These are phyloP conservation scores for Medicago arabica DNA, from an alignment of 306 rosid species.

Conservation along the genomic window DNA sequence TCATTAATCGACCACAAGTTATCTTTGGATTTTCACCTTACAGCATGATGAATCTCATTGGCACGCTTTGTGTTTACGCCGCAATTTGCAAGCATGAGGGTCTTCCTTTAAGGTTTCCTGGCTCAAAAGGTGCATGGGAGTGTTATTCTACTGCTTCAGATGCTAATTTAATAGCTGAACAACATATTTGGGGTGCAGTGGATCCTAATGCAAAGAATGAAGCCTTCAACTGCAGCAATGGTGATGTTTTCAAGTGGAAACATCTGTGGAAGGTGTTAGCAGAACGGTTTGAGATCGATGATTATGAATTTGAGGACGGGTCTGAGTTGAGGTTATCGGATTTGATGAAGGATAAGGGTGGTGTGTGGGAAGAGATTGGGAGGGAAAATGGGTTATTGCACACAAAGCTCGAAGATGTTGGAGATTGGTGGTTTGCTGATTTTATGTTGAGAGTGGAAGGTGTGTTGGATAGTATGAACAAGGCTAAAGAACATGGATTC, in stretches of 20 bases:
- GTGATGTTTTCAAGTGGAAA: conserved; percentile 73
- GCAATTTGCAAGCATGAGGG: conserved; percentile 76
- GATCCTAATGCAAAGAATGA: conserved; percentile 68
- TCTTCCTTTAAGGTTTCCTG: conserved; percentile 62
- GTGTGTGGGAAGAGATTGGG: conserved; percentile 67
- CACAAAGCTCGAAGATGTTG: conserved; percentile 60
- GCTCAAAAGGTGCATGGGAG: conserved; percentile 58
- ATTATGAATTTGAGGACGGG: conserved; percentile 63
- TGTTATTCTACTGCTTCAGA: conserved; percentile 53
- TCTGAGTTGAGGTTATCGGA: conserved; percentile 51
- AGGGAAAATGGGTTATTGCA: conserved; percentile 50
- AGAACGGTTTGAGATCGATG: conserved; percentile 57
- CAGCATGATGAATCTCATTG: conserved; percentile 64
- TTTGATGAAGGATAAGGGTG: conserved; percentile 57
- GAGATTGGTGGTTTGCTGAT: conserved; percentile 65
- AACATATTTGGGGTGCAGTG: conserved; percentile 79
- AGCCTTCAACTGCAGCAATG: conserved; percentile 66
- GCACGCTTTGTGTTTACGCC: conserved; percentile 67
- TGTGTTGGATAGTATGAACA: conserved; percentile 58
- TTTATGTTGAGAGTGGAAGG: conserved; percentile 5
- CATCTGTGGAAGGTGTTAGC: conserved; percentile 71
- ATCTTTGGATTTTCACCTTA: conserved; percentile 79
- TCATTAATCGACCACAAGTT: conserved; percentile 52
- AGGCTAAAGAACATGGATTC: conserved; percentile 72
- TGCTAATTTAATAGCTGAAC: conserved; percentile 76